A percentile compares a stretch with the other conserved stretches of the same genome.
Conservation (phyloP, 2,329 filamentous ascomycete genomes). For the Beauveria pseudobassiana region DNA sequence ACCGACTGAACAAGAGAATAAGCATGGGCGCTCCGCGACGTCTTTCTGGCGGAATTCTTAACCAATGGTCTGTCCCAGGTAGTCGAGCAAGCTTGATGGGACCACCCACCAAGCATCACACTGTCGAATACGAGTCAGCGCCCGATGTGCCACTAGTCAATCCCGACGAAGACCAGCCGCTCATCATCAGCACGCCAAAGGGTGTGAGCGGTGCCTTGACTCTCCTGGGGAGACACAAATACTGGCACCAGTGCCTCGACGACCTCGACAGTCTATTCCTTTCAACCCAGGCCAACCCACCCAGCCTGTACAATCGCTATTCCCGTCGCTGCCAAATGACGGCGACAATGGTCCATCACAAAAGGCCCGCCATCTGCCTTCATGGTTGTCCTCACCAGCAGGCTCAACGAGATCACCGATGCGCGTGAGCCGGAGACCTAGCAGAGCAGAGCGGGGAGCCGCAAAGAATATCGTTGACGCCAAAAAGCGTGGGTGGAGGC, state of each 20-base stretch:
- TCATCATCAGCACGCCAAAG: slow-evolving; percentile 54
- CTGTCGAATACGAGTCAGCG: not conserved
- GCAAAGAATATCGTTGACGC: slow-evolving; percentile 57
- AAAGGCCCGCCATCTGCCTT: slow-evolving; percentile 19
- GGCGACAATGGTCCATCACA: not conserved
- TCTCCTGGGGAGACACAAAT: slow-evolving; percentile 39
- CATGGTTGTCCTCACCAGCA: slow-evolving; percentile 29
- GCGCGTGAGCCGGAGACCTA: slow-evolving; percentile 40
- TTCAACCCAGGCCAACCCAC: slow-evolving; percentile 14
- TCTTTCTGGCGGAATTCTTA: slow-evolving; percentile 34
- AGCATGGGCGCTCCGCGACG: slow-evolving; percentile 32
- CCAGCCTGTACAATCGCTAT: slow-evolving; percentile 12
- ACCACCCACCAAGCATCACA: slow-evolving; percentile 10
- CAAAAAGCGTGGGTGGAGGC: slow-evolving; percentile 48
- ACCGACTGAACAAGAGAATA: slow-evolving; percentile 29
- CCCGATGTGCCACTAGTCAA: slow-evolving; percentile 7
- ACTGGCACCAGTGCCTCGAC: slow-evolving; percentile 45
- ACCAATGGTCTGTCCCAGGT: slow-evolving; percentile 34
- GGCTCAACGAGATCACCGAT: slow-evolving; percentile 30
- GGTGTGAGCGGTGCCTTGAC: slow-evolving; percentile 48
- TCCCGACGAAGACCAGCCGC: slow-evolving; percentile 39
- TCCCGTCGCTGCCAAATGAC: slow-evolving; percentile 4
- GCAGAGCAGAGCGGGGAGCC: slow-evolving; percentile 52
- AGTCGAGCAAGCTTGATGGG: slow-evolving; percentile 21
- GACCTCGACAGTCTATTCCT: slow-evolving; percentile 30